phyloP scores from a whole-genome alignment of 352 stramenopile genomes.

The Phytophthora citrophthora region DNA sequence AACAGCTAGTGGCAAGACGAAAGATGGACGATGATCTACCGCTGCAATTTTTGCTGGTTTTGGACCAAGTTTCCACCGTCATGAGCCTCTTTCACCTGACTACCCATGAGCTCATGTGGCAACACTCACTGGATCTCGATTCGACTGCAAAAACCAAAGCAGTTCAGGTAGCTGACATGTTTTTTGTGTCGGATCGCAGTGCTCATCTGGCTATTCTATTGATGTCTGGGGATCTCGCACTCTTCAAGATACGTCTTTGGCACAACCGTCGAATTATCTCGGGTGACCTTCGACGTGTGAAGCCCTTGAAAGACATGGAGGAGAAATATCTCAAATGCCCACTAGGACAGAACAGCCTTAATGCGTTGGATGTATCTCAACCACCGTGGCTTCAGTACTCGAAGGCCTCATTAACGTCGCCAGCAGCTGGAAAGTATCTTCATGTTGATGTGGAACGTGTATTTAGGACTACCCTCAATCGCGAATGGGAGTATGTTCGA shows the following conservation, averaged over 20 bases:
- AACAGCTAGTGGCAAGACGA: conserved; percentile 5
- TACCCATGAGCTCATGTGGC: conserved; percentile 34
- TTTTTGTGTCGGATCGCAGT: conserved; percentile 31
- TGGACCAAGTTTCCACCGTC: conserved; percentile 31
- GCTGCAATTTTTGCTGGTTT: conserved; percentile 37
- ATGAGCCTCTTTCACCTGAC: conserved; percentile 32
- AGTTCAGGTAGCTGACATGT: conserved; percentile 26
- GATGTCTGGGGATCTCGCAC: conserved; percentile 21
- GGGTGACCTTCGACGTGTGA: conserved; percentile 27
- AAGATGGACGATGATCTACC: conserved; percentile 15
- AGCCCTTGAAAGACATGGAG: conserved; percentile 22
- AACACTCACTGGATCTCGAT: conserved; percentile 26
- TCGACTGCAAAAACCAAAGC: not conserved
- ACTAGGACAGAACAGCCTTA: conserved; percentile 18
- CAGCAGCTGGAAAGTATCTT: conserved; percentile 33
- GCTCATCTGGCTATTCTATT: conserved; percentile 29
- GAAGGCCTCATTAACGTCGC: conserved; percentile 4
- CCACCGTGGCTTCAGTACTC: conserved; percentile 5
- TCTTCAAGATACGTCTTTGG: conserved; percentile 44
- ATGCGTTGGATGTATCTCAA: not conserved
- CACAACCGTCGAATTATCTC: conserved; percentile 30
- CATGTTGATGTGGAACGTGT: conserved; percentile 41
- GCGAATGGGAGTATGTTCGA: conserved; percentile 1
- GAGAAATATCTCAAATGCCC: conserved; percentile 20
- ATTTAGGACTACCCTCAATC: conserved; percentile 18